Conservation (phyloP, 805 yeast species). For the Clavispora carvajalis region DNA sequence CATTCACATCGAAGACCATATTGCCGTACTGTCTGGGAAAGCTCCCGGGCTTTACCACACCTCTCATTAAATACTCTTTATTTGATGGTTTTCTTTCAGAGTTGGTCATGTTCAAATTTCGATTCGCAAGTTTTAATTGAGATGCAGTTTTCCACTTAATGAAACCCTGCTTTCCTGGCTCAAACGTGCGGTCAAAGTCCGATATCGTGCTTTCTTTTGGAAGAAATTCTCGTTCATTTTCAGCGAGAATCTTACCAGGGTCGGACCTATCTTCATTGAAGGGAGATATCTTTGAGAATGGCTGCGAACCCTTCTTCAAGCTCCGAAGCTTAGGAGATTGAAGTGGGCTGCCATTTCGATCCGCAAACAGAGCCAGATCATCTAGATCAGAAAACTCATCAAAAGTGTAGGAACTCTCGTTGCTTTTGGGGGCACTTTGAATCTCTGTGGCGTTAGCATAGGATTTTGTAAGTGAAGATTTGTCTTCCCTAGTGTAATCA, state of each 20-base stretch:
- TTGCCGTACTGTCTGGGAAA: slow-evolving; percentile 32
- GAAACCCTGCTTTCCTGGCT: slow-evolving; percentile 7
- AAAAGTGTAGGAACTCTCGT: slow-evolving; percentile 28
- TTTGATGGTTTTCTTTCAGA: neutral
- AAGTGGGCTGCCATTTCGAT: neutral
- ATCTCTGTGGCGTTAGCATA: neutral
- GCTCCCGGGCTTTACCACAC: slow-evolving; percentile 32
- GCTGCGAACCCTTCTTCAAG: neutral
- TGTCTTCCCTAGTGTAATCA: slow-evolving; percentile 11
- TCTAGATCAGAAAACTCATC: slow-evolving; percentile 22
- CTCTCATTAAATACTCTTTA: slow-evolving; percentile 9
- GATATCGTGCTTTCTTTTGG: neutral
- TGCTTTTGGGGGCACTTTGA: neutral
- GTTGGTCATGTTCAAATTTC: neutral
- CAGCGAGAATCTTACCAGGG: no score
- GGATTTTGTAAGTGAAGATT: slow-evolving; percentile 1
- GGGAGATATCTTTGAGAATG: neutral
- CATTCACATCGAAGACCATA: slow-evolving; percentile 28
- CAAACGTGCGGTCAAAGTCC: neutral
- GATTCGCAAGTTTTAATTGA: slow-evolving; percentile 23
- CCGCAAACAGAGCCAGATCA: neutral
- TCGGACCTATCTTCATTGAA: neutral
- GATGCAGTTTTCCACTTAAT: slow-evolving; percentile 36
- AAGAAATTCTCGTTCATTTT: neutral
- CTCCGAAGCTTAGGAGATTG: neutral